These are phyloP conservation scores for Leonotis leonurus DNA, from an alignment of 257 asterid genomes.

Conservation along the genomic window DNA sequence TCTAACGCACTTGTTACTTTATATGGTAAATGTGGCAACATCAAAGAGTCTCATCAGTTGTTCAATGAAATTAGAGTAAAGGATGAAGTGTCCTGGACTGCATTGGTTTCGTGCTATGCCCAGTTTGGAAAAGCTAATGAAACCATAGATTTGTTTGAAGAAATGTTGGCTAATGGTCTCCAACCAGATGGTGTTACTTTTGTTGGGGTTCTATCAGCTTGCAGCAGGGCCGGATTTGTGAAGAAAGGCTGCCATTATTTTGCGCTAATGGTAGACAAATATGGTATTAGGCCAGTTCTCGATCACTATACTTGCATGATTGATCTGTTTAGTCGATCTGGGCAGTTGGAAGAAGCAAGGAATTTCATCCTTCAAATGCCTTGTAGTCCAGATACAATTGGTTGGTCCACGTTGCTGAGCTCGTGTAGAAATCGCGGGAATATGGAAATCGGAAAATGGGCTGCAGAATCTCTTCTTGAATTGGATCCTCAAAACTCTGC, in stretches of 20 bases:
- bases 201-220: conserved; percentile 77
- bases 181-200: conserved; percentile 75
- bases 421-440: conserved; percentile 60
- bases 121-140: conserved; percentile 79
- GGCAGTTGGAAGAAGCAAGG: conserved; percentile 66
- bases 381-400: conserved; percentile 41
- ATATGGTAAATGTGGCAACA: conserved; percentile 80
- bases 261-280: conserved; percentile 50
- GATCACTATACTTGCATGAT: conserved; percentile 64
- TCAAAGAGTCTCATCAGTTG: conserved; percentile 51
- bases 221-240: conserved; percentile 82
- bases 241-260: conserved; percentile 60
- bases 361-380: conserved; percentile 74
- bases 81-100: conserved; percentile 91
- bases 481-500: conserved; percentile 57
- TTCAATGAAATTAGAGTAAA: conserved; percentile 50
- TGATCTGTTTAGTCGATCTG: conserved; percentile 78
- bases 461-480: conserved; percentile 63
- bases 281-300: conserved; percentile 44
- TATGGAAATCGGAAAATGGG: conserved; percentile 60
- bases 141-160: conserved; percentile 60
- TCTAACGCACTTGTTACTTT: conserved; percentile 80
- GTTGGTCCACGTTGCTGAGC: conserved; percentile 69
- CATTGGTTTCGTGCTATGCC: conserved; percentile 74
- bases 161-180: conserved; percentile 57